These are phyloP conservation scores for Coemansia sp. DNA, from an alignment of 192 early-diverging fungal species.

Conservation along the genomic window DNA sequence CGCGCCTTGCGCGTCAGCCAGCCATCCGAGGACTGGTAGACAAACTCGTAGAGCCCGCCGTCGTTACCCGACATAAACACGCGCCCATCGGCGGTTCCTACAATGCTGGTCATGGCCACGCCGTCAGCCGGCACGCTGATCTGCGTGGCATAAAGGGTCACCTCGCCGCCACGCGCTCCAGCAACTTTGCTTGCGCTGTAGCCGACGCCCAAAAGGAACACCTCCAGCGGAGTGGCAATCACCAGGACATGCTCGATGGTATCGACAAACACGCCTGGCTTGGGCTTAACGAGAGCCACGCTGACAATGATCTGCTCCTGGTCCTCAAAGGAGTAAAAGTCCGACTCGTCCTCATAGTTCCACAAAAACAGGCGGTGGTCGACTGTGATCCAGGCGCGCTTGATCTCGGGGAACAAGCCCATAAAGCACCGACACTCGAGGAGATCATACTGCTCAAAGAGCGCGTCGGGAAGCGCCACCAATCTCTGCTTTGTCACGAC, in stretches of 20 bases:
- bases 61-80: constrained; percentile 90
- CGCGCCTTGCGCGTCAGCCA: constrained; percentile 79
- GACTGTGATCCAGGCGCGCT: constrained; percentile 89
- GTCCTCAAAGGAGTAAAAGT: constrained; percentile 75
- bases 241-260: constrained; percentile 80
- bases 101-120: constrained; percentile 75
- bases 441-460: constrained; percentile 74
- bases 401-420: constrained; percentile 88
- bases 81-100: constrained; percentile 73
- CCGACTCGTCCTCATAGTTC: constrained; percentile 79
- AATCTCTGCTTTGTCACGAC: constrained; percentile 58
- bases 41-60: constrained; percentile 83
- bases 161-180: constrained; percentile 39
- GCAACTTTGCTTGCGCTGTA: constrained; percentile 27
- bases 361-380: constrained; percentile 86
- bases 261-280: constrained; percentile 75
- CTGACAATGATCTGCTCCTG: constrained; percentile 86
- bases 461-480: constrained; percentile 67
- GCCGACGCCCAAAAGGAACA: constrained; percentile 76
- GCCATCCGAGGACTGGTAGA: constrained; percentile 81
- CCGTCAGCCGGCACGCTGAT: constrained; percentile 76
- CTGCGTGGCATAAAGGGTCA: constrained; percentile 77
- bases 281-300: constrained; percentile 76
- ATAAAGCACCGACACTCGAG: constrained; percentile 78
- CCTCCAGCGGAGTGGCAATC: constrained; percentile 81